These are phyloP conservation scores for Hura crepitans DNA, from an alignment of 441 rosid species.

Conservation along the genomic window DNA sequence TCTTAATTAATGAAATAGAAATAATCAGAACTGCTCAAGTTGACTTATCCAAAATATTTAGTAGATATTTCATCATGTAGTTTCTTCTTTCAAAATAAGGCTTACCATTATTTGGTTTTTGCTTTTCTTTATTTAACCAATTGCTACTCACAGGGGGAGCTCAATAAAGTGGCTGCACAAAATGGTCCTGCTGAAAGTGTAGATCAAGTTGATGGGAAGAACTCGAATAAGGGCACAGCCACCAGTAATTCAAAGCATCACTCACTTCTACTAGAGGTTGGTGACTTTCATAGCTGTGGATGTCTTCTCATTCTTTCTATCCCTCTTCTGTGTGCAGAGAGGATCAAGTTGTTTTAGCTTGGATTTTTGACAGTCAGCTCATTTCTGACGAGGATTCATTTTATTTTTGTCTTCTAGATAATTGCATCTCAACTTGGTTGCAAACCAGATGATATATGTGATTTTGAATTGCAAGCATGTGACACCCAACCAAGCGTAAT, in stretches of 20 bases:
- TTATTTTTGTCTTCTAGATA: conserved; percentile 39
- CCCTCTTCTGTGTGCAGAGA: background rate
- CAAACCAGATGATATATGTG: conserved; percentile 66
- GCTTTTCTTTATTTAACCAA: conserved; percentile 19
- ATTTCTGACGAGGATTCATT: conserved; percentile 1
- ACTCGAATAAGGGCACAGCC: conserved; percentile 23
- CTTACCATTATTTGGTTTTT: background rate
- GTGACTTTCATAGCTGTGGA: conserved; percentile 11
- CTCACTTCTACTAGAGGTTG: conserved; percentile 64
- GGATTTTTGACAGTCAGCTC: background rate
- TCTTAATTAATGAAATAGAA: background rate
- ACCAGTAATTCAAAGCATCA: conserved; percentile 57
- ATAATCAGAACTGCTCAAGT: background rate
- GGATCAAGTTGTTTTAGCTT: background rate
- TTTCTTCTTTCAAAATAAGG: background rate
- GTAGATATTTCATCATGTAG: background rate
- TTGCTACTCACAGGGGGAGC: conserved; percentile 57
- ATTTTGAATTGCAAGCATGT: conserved; percentile 97
- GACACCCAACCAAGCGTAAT: conserved; percentile 88
- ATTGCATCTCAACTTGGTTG: conserved; percentile 65
- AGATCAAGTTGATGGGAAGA: conserved; percentile 34
- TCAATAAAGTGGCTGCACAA: conserved; percentile 46
- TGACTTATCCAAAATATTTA: background rate
- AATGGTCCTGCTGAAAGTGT: conserved; percentile 40
- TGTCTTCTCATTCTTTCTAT: background rate